Evolutionary conservation across 1,139 yeast species (phyloP).

Genomic region (Torulaspora pretoriensis): DNA sequence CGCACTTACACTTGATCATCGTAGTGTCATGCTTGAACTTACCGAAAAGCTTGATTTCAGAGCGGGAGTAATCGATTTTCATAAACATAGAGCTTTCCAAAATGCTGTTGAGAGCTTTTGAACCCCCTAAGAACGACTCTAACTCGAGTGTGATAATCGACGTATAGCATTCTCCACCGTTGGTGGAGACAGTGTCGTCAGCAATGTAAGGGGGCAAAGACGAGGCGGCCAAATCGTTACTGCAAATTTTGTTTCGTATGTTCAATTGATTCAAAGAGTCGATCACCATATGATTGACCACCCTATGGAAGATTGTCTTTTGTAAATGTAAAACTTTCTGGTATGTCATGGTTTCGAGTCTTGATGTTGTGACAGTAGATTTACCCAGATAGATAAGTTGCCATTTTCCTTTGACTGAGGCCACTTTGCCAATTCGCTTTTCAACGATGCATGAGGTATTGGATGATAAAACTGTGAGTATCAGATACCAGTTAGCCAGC

Average conservation of each 20-base stretch:
- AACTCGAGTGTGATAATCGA: conserved; percentile 32
- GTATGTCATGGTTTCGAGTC: conserved; percentile 42
- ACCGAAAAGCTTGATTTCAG: conserved; percentile 33
- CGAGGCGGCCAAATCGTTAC: conserved; percentile 16
- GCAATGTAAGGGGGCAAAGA: conserved; percentile 27
- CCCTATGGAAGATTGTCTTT: conserved; percentile 52
- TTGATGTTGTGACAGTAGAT: conserved; percentile 28
- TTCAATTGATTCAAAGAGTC: conserved; percentile 49
- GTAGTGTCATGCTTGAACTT: conserved; percentile 33
- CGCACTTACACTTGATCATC: conserved; percentile 33
- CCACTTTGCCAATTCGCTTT: conserved; percentile 55
- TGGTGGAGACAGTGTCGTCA: conserved; percentile 4
- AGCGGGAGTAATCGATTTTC: conserved; percentile 31
- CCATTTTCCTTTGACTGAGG: conserved; percentile 62
- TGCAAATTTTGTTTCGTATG: conserved; percentile 30
- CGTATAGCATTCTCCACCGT: conserved; percentile 14
- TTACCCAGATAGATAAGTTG: conserved; percentile 47
- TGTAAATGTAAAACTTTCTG: conserved; percentile 49
- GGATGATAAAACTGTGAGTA: conserved; percentile 46
- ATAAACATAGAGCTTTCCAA: conserved; percentile 34
- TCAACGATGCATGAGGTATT: conserved; percentile 47
- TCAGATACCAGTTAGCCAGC: conserved; percentile 71
- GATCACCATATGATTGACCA: conserved; percentile 59
- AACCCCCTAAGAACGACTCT: conserved; percentile 33
- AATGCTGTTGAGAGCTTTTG: conserved; percentile 28